Percentiles rank a stretch among this genome's conserved stretches.
Evolutionary conservation across 1,284 basidiomycete genomes (phyloP).

Genomic region (Tylopilus sp.): DNA sequence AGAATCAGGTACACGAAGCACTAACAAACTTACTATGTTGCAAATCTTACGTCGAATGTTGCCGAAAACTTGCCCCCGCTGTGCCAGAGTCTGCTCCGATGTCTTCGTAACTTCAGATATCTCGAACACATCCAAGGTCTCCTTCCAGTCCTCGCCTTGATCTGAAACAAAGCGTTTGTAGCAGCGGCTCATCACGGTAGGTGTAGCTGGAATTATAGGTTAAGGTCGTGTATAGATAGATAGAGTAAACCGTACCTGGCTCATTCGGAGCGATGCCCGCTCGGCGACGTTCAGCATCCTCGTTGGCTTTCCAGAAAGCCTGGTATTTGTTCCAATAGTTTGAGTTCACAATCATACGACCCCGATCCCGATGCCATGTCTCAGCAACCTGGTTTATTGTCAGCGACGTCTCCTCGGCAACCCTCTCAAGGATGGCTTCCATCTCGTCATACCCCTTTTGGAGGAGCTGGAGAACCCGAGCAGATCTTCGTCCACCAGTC

Average conservation of each 20-base stretch:
- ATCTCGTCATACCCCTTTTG: background rate
- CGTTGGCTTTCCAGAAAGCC: slow-evolving; percentile 5
- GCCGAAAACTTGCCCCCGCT: background rate
- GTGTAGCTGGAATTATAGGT: background rate
- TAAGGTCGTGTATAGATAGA: background rate
- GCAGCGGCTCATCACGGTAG: background rate
- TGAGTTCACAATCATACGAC: background rate
- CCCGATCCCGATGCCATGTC: background rate
- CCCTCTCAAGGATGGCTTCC: slow-evolving; percentile 2
- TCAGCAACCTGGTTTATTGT: slow-evolving; percentile 3
- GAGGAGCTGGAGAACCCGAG: background rate
- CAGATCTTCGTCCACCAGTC: background rate
- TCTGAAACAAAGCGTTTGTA: background rate
- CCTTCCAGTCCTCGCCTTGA: background rate
- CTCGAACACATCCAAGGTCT: slow-evolving; percentile 5
- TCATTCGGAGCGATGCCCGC: background rate
- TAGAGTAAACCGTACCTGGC: background rate
- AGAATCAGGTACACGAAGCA: no score
- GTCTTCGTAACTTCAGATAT: slow-evolving; percentile 4
- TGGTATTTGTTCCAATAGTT: slow-evolving; percentile 9
- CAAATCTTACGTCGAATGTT: background rate
- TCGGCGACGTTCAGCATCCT: background rate
- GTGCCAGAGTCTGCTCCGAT: background rate
- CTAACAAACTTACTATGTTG: background rate
- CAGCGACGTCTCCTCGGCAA: background rate